Base-by-base conservation (phyloP, 768 basidiomycete genomes). In the Kwoniella botswanensis region DNA sequence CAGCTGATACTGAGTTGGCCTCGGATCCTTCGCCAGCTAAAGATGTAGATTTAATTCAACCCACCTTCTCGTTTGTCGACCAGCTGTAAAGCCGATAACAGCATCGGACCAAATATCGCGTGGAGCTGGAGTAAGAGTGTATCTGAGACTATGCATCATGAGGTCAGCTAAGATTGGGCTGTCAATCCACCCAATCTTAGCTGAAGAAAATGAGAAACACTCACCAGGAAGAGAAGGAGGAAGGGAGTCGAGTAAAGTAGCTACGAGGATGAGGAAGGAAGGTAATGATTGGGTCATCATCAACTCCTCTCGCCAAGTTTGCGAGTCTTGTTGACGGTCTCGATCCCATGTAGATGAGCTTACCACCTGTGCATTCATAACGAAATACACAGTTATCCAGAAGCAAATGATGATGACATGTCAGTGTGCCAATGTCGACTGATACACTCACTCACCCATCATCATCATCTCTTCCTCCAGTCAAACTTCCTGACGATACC, bases 31-130 rank as follows among this genome's bases (percentile, higher is more conserved):
- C 26, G 26, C 26, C 4, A 26, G 26, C 35, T 35, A 35, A 35
- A 7, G 6, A 9, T 4, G 63, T 15, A 63, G 24, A 52, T 1
- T 21, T 24, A 15, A 3, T 46, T 29, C 10, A 17, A 58, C 78
- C 68, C 42, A 78, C 79, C 79, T 71, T 78, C 79, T 57, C 73
- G 59, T n/a, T 74, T 44, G 42, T 80, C 79, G 12, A 80, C 67
- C 17, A 80, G 70, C 60, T 80, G 77, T 17, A 80, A 63, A 22
- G 79, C 79, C 0, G 79, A 80, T 10, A 73, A 46, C 10, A 80
- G 55, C 79, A 80, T 80, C 4, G 77, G 70, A 22, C 79, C 79
- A 22, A 80, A 80, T 3, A 80, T 22, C 35, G 74, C 63, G 24
- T 78, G 70, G 1, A 80, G 74, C 63, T 80, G 79, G 2, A 80